Evolutionary conservation across 1,139 yeast species (phyloP).

Genomic region (Protomyces inundatus): DNA sequence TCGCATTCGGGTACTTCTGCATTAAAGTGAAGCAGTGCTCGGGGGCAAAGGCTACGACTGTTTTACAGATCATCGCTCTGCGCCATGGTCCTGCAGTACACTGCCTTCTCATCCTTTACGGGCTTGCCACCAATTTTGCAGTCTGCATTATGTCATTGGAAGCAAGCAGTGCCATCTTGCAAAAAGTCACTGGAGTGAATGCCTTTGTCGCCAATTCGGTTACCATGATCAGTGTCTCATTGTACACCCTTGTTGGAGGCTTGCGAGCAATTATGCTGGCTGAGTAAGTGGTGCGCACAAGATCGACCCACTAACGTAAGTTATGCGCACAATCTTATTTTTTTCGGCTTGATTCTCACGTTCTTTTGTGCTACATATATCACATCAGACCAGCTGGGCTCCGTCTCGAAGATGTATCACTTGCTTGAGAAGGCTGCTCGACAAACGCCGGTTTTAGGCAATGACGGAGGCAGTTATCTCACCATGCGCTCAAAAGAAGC

Average conservation of each 20-base stretch:
- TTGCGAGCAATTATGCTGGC: conserved; percentile 47
- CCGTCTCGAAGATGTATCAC: conserved; percentile 48
- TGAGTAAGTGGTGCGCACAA: conserved; percentile 33
- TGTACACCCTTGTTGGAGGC: conserved; percentile 47
- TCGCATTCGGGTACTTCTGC: conserved; percentile 42
- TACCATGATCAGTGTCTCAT: conserved; percentile 43
- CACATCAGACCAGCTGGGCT: conserved; percentile 45
- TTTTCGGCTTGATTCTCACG: conserved; percentile 43
- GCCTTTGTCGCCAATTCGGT: conserved; percentile 42
- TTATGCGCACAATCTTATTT: conserved; percentile 46
- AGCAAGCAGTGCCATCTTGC: conserved; percentile 40
- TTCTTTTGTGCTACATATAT: conserved; percentile 41
- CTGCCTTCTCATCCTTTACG: conserved; percentile 42
- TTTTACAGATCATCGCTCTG: conserved; percentile 43
- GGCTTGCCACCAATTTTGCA: conserved; percentile 43
- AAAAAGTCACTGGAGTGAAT: conserved; percentile 43
- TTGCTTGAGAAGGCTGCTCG: conserved; percentile 40
- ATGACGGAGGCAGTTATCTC: conserved; percentile 47
- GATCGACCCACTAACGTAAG: not conserved
- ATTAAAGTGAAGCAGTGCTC: conserved; percentile 44
- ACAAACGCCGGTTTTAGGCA: conserved; percentile 43
- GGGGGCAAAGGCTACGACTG: conserved; percentile 41
- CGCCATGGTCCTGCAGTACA: conserved; percentile 44
- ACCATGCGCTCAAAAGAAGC: conserved; percentile 48
- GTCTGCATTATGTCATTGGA: conserved; percentile 42